Percentiles rank a stretch among this genome's conserved stretches.
Conservation (phyloP, 169 alveolate genomes). For the Plasmodium fragile region DNA sequence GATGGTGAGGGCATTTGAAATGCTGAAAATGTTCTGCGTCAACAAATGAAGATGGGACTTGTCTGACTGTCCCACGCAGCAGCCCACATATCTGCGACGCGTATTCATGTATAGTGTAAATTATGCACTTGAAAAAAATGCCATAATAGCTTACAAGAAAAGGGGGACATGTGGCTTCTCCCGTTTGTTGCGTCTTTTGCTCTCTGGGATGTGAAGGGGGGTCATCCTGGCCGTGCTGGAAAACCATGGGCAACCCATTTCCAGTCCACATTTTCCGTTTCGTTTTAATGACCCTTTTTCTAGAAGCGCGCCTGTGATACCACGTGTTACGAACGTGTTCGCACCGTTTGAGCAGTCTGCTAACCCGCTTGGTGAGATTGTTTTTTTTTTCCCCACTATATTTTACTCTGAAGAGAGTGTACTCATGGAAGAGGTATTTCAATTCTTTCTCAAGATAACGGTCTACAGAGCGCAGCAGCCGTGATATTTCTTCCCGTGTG, state of each 20-base stretch:
- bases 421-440: constrained; percentile 10
- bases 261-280: constrained; percentile 21
- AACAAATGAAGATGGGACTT: not conserved
- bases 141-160: not conserved
- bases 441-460: constrained; percentile 18
- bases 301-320: not conserved
- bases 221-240: not conserved
- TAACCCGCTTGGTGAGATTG: not conserved
- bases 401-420: not conserved
- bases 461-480: constrained; percentile 11
- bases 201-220: constrained; percentile 7
- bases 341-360: not conserved
- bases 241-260: constrained; percentile 11
- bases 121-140: constrained; percentile 57
- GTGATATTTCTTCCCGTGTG: not conserved
- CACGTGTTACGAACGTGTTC: not conserved
- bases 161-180: not conserved
- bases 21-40: not conserved
- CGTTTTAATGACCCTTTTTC: not conserved
- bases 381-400: constrained; percentile 1
- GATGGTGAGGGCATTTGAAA: not conserved
- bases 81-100: constrained; percentile 24
- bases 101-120: constrained; percentile 42
- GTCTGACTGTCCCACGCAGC: not conserved
- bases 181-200: constrained; percentile 14